A percentile compares a stretch with the other conserved stretches of the same genome.
Evolutionary conservation across 2,329 filamentous ascomycete genomes (phyloP).

Genomic region (Aspergillus sergii): DNA sequence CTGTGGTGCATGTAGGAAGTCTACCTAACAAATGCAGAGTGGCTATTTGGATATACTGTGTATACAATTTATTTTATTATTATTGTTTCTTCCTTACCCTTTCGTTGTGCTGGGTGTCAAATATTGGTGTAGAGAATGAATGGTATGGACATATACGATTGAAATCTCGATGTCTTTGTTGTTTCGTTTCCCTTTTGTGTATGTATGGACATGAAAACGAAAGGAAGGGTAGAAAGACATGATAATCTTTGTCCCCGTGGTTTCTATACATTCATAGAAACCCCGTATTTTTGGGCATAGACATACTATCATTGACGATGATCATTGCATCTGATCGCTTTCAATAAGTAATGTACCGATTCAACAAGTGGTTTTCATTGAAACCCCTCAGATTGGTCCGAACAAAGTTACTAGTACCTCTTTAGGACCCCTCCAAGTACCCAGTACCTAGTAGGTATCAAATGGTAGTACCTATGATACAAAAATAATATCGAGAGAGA

Average conservation of each 20-base stretch:
- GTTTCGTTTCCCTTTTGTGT: background rate
- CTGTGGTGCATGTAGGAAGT: background rate
- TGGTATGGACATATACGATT: background rate
- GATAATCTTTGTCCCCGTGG: background rate
- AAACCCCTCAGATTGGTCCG: constrained; percentile 14
- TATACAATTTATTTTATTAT: background rate
- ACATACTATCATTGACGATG: background rate
- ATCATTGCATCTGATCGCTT: background rate
- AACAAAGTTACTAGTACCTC: background rate
- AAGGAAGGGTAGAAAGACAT: background rate
- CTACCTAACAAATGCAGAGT: background rate
- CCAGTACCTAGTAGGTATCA: background rate
- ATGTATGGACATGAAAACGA: background rate
- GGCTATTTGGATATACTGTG: background rate
- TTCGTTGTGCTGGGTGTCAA: background rate
- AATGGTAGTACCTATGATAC: background rate
- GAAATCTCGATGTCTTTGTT: background rate
- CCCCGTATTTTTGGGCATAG: background rate
- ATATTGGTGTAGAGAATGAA: background rate
- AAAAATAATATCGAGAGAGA: background rate
- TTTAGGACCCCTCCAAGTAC: background rate
- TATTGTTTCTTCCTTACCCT: too few relatives aligned
- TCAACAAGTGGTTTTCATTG: constrained; percentile 8
- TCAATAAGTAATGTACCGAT: background rate
- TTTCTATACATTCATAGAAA: background rate